phyloP scores from a whole-genome alignment of 345 rosid genomes.

The Ricinus communis region DNA sequence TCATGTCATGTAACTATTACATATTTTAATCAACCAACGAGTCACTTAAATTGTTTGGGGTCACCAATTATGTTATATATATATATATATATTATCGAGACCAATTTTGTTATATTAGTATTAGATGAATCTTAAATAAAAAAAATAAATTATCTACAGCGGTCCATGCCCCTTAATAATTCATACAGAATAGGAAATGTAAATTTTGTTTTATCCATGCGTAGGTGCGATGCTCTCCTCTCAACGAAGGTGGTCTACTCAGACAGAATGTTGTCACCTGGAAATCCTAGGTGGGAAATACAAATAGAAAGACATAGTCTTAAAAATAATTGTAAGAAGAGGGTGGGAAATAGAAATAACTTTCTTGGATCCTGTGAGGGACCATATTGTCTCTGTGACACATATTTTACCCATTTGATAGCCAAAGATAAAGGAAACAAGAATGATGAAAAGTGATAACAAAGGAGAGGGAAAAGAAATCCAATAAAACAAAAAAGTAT shows the following conservation, averaged over 20 bases:
- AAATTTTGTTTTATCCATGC: too few relatives aligned
- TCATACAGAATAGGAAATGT: too few relatives aligned
- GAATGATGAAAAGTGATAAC: slow-evolving; percentile 55
- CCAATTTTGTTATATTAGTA: too few relatives aligned
- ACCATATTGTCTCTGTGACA: slow-evolving; percentile 25
- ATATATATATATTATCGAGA: too few relatives aligned
- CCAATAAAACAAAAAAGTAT: slow-evolving; percentile 30
- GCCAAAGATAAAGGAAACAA: slow-evolving; percentile 43
- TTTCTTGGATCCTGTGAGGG: slow-evolving; percentile 78
- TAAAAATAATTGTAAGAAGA: slow-evolving; percentile 1
- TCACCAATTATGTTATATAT: too few relatives aligned
- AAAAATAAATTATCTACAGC: too few relatives aligned
- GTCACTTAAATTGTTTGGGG: too few relatives aligned
- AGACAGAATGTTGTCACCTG: slow-evolving; percentile 1
- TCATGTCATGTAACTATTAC: too few relatives aligned
- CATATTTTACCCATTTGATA: slow-evolving; percentile 16
- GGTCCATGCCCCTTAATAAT: too few relatives aligned
- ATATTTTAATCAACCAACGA: too few relatives aligned
- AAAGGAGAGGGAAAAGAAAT: slow-evolving; percentile 41
- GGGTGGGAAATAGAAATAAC: slow-evolving; percentile 43
- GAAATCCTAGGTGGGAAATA: slow-evolving; percentile 5
- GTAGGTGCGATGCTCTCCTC: too few relatives aligned
- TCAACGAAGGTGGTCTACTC: background rate
- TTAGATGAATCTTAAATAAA: too few relatives aligned
- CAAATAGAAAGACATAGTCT: background rate